Base-by-base conservation (phyloP, 2,329 filamentous ascomycete species). In the Arthroderma sp. region DNA sequence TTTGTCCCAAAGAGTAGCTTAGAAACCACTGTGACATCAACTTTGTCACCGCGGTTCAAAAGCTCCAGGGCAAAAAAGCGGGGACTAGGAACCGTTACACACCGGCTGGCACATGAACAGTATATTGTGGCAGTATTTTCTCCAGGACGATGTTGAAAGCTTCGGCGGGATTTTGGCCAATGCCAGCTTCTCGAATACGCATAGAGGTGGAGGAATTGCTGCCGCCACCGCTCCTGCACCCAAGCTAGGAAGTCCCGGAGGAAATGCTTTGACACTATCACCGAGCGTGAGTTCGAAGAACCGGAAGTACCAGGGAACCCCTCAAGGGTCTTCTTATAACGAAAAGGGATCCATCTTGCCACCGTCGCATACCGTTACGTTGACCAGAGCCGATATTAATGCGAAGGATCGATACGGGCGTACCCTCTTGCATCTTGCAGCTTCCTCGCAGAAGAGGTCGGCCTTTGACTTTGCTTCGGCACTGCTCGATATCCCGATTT, bases 81-180 rank as follows among this genome's bases (percentile, higher is more conserved):
- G 44, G 44, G 30, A 43, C 34, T 6, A n/a, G 5, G n/a, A 22
- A 22, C 15, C 15, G 15, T 22, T 22, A 22, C 15, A 22, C 15
- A 22, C 15, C 15, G 15, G 15, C 15, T 65, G 63, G 69, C 79
- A 78, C 79, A 91, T 96, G 89, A 96, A 86, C 82, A 83, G 87
- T 72, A 78, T 83, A 77, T 80, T 98, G 66, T 95, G 89, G 89
- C 88, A 87, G 76, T 86, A 78, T 65, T 96, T 89, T 66, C 83
- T 93, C 73, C 83, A 95, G 79, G 85, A 95, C 76, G 87, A 98
- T 79, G 83, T 94, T 79, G 88, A 94, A 65, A 80, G 72, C 62
- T 96, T 98, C 76, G 83, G 84, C 70, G 83, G 82, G 71, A 77
- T 93, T 62, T 76, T 98, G 75, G 81, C 81, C 60, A 78, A 78